Evolutionary conservation across 768 basidiomycete species (phyloP).

Genomic region (Crassisporium funariophilum): DNA sequence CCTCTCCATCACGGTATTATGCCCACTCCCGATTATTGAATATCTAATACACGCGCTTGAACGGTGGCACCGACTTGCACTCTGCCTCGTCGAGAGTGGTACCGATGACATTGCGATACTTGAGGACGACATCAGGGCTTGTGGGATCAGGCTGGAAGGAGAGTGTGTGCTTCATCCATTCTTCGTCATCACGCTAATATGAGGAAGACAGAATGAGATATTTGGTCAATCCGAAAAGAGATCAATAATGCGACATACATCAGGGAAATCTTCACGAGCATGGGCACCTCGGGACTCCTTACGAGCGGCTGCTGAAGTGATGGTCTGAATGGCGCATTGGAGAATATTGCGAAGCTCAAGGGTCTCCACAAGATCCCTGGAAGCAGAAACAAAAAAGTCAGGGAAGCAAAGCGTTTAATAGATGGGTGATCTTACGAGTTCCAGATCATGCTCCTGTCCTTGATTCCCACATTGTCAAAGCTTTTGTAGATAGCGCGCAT

Average conservation of each 20-base stretch:
- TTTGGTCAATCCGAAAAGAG: background rate
- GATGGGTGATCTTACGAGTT: conserved; percentile 73
- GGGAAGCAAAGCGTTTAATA: conserved; percentile 2
- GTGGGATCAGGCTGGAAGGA: conserved; percentile 84
- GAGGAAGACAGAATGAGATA: conserved; percentile 1
- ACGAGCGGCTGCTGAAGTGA: conserved; percentile 88
- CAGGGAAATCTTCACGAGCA: conserved; percentile 97
- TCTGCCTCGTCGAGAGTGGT: conserved; percentile 93
- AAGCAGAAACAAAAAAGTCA: conserved; percentile 5
- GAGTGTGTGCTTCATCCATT: conserved; percentile 95
- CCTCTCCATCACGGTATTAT: too few relatives aligned
- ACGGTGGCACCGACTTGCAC: conserved; percentile 96
- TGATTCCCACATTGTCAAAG: conserved; percentile 90
- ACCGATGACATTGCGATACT: conserved; percentile 85
- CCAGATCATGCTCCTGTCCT: conserved; percentile 99
- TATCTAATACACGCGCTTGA: conserved; percentile 96
- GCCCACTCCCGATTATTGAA: too few relatives aligned
- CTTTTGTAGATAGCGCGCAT: conserved; percentile 84
- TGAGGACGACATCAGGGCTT: conserved; percentile 83
- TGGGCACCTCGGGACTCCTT: conserved; percentile 99
- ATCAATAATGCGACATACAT: conserved; percentile 48
- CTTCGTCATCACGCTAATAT: conserved; percentile 82
- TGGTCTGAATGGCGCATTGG: conserved; percentile 95
- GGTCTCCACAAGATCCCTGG: conserved; percentile 93
- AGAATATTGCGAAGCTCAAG: conserved; percentile 95